These are phyloP conservation scores for Aureobasidium sp. DNA, from an alignment of 2,329 filamentous ascomycete genomes.

Conservation along the genomic window DNA sequence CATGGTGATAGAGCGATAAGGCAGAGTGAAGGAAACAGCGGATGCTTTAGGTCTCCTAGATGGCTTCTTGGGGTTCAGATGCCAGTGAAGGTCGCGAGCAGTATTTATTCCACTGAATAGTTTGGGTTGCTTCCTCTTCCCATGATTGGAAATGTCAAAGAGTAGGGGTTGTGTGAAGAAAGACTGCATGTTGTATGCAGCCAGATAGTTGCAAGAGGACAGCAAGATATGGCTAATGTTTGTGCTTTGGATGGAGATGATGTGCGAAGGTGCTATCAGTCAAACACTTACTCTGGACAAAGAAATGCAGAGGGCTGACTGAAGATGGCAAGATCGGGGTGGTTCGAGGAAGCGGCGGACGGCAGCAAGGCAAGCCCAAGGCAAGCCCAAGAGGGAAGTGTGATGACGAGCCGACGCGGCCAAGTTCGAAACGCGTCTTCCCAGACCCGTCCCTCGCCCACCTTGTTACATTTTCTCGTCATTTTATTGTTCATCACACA, in stretches of 20 bases:
- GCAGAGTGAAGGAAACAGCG: not conserved
- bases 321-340: not conserved
- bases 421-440: constrained; percentile 12
- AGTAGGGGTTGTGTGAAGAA: not conserved
- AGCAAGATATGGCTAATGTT: not conserved
- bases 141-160: too few species aligned
- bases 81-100: not conserved
- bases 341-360: not conserved
- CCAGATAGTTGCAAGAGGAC: not conserved
- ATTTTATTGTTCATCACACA: not conserved
- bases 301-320: not conserved
- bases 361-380: not conserved
- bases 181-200: not conserved
- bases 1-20: not conserved
- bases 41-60: not conserved
- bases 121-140: not conserved
- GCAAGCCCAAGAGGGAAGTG: not conserved
- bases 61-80: not conserved
- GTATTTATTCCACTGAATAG: not conserved
- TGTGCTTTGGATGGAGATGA: not conserved
- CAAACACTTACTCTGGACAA: not conserved
- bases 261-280: not conserved
- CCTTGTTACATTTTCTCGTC: not conserved
- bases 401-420: not conserved
- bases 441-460: not conserved